phyloP scores from a whole-genome alignment of 2,329 filamentous ascomycete genomes.

The Xylaria arbuscula region DNA sequence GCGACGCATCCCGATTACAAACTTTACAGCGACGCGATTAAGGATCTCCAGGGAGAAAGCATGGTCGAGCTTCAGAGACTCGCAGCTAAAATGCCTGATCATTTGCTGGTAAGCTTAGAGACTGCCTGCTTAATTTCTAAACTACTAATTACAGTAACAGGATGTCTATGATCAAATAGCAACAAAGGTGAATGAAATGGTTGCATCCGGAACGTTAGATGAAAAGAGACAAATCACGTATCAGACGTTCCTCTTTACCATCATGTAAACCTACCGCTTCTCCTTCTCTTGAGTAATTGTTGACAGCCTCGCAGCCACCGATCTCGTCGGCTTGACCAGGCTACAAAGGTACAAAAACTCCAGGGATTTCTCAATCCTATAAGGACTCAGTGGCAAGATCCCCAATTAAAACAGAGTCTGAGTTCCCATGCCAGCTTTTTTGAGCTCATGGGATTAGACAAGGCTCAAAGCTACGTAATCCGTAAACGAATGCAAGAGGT shows the following conservation, averaged over 20 bases:
- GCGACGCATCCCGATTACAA: conserved; percentile 75
- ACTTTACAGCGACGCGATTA: conserved; percentile 87
- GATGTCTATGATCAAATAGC: conserved; percentile 90
- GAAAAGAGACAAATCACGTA: conserved; percentile 88
- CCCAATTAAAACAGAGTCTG: conserved; percentile 74
- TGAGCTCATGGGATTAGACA: conserved; percentile 79
- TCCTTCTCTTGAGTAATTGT: neutral
- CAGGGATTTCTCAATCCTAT: conserved; percentile 85
- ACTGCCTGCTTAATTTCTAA: neutral
- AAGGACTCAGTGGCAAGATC: conserved; percentile 80
- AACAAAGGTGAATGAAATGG: conserved; percentile 82
- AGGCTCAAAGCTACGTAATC: conserved; percentile 82
- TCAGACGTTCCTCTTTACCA: conserved; percentile 91
- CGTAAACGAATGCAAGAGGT: conserved; percentile 78
- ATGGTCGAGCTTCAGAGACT: conserved; percentile 89
- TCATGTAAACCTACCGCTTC: conserved; percentile 68
- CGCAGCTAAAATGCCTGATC: conserved; percentile 89
- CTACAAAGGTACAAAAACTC: conserved; percentile 77
- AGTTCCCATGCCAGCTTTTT: conserved; percentile 83
- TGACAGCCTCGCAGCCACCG: conserved; percentile 71
- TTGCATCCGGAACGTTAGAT: conserved; percentile 77
- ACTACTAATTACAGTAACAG: conserved; percentile 53
- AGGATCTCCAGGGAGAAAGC: conserved; percentile 85
- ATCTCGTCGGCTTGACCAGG: conserved; percentile 76
- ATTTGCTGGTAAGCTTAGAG: conserved; percentile 72